Evolutionary conservation across 306 rosid genomes (phyloP).

Genomic region (Datisca glomerata): DNA sequence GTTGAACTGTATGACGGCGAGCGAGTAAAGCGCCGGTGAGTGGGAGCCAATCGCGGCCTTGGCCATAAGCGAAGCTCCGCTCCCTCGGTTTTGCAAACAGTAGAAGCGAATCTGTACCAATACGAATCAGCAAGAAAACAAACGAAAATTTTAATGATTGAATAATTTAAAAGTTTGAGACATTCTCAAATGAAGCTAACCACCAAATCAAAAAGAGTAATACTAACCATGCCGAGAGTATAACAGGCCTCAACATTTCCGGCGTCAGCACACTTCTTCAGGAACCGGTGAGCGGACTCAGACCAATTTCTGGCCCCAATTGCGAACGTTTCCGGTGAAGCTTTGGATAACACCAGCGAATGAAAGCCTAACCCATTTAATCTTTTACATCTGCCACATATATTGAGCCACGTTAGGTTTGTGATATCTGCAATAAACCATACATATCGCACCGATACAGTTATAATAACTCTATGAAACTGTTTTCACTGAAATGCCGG

Average conservation of each 20-base stretch:
- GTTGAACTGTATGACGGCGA: slow-evolving; percentile 88
- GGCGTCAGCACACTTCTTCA: slow-evolving; percentile 70
- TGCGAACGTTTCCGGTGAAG: slow-evolving; percentile 38
- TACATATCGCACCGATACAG: too few relatives aligned
- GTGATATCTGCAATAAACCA: too few relatives aligned
- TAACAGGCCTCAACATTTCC: slow-evolving; percentile 85
- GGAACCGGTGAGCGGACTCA: slow-evolving; percentile 65
- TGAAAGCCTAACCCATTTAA: slow-evolving; percentile 41
- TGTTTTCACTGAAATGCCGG: too few relatives aligned
- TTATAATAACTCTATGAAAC: too few relatives aligned
- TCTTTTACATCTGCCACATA: slow-evolving; percentile 57
- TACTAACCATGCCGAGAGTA: slow-evolving; percentile 91
- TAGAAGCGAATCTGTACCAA: slow-evolving; percentile 83
- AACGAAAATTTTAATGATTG: too few relatives aligned
- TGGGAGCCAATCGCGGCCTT: slow-evolving; percentile 81
- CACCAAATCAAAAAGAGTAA: too few relatives aligned
- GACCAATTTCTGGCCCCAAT: slow-evolving; percentile 56
- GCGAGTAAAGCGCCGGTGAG: slow-evolving; percentile 79
- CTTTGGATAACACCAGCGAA: slow-evolving; percentile 46
- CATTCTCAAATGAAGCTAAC: too few relatives aligned
- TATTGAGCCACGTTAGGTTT: too few relatives aligned
- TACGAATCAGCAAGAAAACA: not conserved
- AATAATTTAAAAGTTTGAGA: too few relatives aligned
- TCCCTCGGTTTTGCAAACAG: slow-evolving; percentile 63
- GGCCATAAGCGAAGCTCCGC: slow-evolving; percentile 80